Percentiles rank a stretch among this genome's conserved stretches.
Conservation (phyloP, 2,329 filamentous ascomycete species). For the Penicillium carneum region DNA sequence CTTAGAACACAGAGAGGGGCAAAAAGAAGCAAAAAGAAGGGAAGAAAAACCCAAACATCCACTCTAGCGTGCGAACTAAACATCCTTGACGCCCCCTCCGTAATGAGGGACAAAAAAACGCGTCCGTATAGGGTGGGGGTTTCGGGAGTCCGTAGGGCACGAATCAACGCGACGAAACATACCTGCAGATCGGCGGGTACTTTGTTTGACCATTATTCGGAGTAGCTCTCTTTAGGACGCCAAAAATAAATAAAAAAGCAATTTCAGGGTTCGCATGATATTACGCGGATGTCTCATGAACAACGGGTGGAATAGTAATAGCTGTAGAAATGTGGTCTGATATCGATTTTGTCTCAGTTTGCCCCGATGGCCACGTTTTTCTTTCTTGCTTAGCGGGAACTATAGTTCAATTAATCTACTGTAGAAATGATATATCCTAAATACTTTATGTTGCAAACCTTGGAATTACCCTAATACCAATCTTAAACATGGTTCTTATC, state of each 20-base stretch:
- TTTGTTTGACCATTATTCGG: background rate
- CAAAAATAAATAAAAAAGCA: background rate
- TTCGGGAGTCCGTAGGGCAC: background rate
- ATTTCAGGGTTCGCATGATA: background rate
- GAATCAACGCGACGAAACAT: slow-evolving; percentile 7
- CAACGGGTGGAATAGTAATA: background rate
- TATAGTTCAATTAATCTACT: background rate
- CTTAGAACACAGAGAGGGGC: slow-evolving; percentile 2
- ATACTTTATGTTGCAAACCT: background rate
- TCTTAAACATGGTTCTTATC: background rate
- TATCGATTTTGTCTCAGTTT: slow-evolving; percentile 18
- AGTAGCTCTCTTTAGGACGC: background rate
- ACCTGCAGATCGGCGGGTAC: slow-evolving; percentile 17
- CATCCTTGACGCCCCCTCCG: slow-evolving; percentile 8
- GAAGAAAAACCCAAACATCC: background rate
- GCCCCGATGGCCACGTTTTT: slow-evolving; percentile 5
- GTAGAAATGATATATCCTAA: background rate
- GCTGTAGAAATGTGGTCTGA: slow-evolving; percentile 1
- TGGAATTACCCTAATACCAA: background rate
- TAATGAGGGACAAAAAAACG: slow-evolving; percentile 7
- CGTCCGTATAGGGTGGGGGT: slow-evolving; percentile 11
- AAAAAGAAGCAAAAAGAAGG: slow-evolving; percentile 13
- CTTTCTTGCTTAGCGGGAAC: background rate
- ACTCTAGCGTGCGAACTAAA: slow-evolving; percentile 16
- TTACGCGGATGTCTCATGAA: background rate